These are phyloP conservation scores for Sarocladium kiliense DNA, from an alignment of 2,329 filamentous ascomycete genomes.

Conservation along the genomic window DNA sequence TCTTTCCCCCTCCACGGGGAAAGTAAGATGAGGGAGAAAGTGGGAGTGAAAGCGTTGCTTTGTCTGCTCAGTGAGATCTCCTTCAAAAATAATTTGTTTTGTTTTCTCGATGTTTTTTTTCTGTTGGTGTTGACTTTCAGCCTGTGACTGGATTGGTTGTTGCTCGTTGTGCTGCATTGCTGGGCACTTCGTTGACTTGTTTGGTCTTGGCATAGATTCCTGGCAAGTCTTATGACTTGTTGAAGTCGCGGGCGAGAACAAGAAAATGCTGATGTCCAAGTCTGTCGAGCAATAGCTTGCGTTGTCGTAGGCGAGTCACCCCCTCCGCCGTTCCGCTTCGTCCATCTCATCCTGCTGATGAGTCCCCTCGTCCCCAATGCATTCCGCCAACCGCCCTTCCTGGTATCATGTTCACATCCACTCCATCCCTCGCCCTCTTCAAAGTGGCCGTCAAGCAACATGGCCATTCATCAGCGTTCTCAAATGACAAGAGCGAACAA, in stretches of 20 bases:
- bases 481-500: not conserved
- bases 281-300: too few relatives aligned
- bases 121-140: not conserved
- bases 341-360: not conserved
- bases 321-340: not conserved
- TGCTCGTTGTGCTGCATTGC: too few relatives aligned
- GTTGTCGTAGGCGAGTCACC: not conserved
- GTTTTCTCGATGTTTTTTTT: constrained; percentile 6
- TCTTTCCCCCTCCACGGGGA: not conserved
- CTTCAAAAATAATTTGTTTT: constrained; percentile 5
- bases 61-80: not conserved
- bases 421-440: not conserved
- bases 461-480: not conserved
- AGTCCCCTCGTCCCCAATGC: not conserved
- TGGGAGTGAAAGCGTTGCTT: not conserved
- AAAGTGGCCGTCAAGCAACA: not conserved
- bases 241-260: too few relatives aligned
- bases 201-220: too few relatives aligned
- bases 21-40: not conserved
- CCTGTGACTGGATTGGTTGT: too few relatives aligned
- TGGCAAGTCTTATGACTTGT: too few relatives aligned
- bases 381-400: not conserved
- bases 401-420: constrained; percentile 5
- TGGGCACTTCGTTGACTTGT: not conserved
- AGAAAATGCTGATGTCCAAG: too few relatives aligned